A percentile compares a stretch with the other conserved stretches of the same genome.
phyloP scores from a whole-genome alignment of 257 asterid species.

The Ilex aquifolium region DNA sequence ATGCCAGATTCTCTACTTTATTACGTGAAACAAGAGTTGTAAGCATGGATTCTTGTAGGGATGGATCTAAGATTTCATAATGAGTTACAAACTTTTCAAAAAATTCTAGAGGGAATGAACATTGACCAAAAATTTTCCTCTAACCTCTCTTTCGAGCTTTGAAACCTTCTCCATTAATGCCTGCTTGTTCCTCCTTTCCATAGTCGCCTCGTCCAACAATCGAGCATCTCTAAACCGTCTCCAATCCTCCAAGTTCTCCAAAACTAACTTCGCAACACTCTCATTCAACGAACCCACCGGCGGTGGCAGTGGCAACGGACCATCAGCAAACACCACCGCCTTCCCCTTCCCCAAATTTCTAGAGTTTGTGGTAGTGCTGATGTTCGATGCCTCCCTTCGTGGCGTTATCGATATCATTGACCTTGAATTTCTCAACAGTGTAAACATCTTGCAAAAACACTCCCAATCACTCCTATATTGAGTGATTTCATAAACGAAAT shows the following conservation, averaged over 20 bases:
- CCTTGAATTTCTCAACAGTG: conserved; percentile 54
- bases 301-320: conserved; percentile 23
- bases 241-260: conserved; percentile 85
- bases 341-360: conserved; percentile 45
- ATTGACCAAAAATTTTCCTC: background rate
- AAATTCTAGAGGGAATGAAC: no score
- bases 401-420: conserved; percentile 42
- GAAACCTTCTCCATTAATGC: conserved; percentile 47
- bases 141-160: conserved; percentile 68
- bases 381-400: conserved; percentile 23
- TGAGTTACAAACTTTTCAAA: no score
- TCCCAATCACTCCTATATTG: no score
- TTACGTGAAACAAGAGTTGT: no score
- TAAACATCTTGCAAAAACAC: conserved; percentile 36
- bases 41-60: no score
- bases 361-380: conserved; percentile 23
- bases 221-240: conserved; percentile 73
- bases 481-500: no score
- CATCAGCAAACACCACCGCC: conserved; percentile 49
- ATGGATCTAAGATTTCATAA: no score
- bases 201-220: conserved; percentile 58
- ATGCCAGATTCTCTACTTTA: no score
- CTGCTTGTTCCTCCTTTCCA: conserved; percentile 72
- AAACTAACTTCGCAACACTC: conserved; percentile 22
- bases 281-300: conserved; percentile 29